Conservation (phyloP, 2,329 filamentous ascomycete species). For the Didymella pinodella region DNA sequence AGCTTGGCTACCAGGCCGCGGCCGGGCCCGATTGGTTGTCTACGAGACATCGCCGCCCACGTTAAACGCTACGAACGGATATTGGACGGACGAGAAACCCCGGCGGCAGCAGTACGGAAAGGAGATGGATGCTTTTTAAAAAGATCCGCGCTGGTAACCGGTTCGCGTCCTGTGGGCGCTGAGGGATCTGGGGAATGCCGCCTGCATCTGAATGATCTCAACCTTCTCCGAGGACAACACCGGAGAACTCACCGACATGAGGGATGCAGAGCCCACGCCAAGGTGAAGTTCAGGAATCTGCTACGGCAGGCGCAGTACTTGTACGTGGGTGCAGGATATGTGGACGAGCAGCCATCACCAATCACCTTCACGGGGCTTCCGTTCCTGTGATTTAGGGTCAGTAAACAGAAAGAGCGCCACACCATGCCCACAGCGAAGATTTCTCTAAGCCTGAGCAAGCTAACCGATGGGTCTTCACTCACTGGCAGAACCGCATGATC, state of each 20-base stretch:
- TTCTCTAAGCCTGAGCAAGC: background rate
- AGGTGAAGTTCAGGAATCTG: background rate
- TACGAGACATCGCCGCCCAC: conserved; percentile 15
- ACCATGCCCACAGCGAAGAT: background rate
- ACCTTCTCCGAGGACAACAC: conserved; percentile 7
- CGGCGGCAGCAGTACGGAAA: background rate
- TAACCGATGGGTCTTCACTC: background rate
- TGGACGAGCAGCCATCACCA: background rate
- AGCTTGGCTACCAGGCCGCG: conserved; percentile 11
- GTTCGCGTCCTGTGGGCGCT: conserved; percentile 1
- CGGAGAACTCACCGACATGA: conserved; percentile 4
- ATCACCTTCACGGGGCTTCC: background rate
- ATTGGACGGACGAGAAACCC: conserved; percentile 10
- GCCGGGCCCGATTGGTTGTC: conserved; percentile 2
- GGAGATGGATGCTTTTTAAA: background rate
- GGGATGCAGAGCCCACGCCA: conserved; percentile 1
- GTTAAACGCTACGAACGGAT: conserved; percentile 20
- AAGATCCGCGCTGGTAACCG: background rate
- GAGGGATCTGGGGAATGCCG: conserved; percentile 5
- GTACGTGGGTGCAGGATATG: conserved; percentile 4
- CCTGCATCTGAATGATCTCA: background rate
- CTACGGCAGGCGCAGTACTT: background rate
- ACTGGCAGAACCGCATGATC: background rate
- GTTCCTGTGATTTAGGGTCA: background rate
- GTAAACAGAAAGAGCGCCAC: background rate